Evolutionary conservation across 192 early-diverging fungal species (phyloP).

Genomic region (Gorgonomyces haynaldii): DNA sequence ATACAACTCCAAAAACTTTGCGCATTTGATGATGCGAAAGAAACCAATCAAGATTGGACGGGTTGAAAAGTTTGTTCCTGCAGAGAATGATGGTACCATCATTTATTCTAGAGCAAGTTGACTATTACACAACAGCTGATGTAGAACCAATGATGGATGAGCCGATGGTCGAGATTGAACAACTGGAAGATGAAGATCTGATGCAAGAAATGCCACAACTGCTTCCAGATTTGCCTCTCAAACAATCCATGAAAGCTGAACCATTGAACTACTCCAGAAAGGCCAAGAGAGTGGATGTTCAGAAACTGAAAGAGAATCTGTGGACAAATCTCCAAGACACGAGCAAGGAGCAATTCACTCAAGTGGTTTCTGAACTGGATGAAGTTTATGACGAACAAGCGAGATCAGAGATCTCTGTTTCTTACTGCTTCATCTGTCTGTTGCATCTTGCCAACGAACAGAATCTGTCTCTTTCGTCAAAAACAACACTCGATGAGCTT

Average conservation of each 20-base stretch:
- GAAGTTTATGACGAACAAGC: constrained; percentile 64
- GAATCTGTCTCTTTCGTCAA: constrained; percentile 60
- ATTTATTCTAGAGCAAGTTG: neutral
- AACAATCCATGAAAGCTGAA: constrained; percentile 31
- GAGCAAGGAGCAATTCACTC: constrained; percentile 41
- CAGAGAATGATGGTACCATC: constrained; percentile 27
- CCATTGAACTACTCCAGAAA: constrained; percentile 63
- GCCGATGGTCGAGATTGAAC: neutral
- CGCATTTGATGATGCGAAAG: too few species aligned
- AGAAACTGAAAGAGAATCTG: constrained; percentile 90
- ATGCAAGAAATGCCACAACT: neutral
- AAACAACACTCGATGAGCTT: too few species aligned
- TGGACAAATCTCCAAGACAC: constrained; percentile 56
- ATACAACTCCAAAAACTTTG: constrained; percentile 54
- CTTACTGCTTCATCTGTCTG: constrained; percentile 95
- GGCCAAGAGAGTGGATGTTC: constrained; percentile 91
- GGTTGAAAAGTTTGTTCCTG: constrained; percentile 16
- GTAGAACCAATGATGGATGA: neutral
- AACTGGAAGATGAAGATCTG: constrained; percentile 6
- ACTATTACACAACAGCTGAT: neutral
- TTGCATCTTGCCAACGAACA: constrained; percentile 94
- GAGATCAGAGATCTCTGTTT: constrained; percentile 85
- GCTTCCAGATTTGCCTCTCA: constrained; percentile 20
- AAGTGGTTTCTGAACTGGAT: constrained; percentile 59
- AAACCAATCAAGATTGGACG: too few species aligned